Conservation (phyloP, 2,329 filamentous ascomycete genomes). For the Meredithiella fracta region DNA sequence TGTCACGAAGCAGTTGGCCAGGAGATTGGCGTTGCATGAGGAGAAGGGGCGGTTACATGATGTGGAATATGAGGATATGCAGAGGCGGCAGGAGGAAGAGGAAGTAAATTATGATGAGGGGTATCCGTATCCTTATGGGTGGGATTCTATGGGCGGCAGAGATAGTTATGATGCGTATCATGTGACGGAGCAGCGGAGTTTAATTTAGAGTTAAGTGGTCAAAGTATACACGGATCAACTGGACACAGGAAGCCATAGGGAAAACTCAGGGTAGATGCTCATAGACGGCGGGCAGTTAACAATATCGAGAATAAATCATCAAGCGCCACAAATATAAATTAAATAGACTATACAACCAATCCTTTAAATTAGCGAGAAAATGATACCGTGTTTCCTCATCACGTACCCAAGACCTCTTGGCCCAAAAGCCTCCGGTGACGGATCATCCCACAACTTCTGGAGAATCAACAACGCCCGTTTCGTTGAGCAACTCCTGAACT, state of each 20-base stretch:
- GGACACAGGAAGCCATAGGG: neutral
- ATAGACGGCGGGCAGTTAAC: too few species aligned
- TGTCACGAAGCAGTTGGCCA: neutral
- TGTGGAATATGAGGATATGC: neutral
- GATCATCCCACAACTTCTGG: conserved; percentile 10
- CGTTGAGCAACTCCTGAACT: conserved; percentile 13
- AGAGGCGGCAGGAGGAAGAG: neutral
- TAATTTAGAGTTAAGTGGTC: neutral
- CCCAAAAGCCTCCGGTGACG: conserved; percentile 8
- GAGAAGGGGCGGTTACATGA: neutral
- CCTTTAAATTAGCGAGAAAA: conserved; percentile 10
- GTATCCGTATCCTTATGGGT: conserved; percentile 4
- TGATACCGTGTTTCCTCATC: conserved; percentile 13
- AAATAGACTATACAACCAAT: neutral
- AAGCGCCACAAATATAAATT: neutral
- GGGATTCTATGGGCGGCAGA: conserved; percentile 1
- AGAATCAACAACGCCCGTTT: conserved; percentile 10
- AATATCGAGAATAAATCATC: neutral
- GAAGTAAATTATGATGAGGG: neutral
- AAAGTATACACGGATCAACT: neutral
- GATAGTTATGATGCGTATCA: conserved; percentile 6
- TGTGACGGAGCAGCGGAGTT: conserved; percentile 4
- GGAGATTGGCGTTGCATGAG: neutral
- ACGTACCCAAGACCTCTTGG: conserved; percentile 12
- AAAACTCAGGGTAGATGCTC: too few species aligned